Percentiles rank a stretch among this genome's conserved stretches.
Evolutionary conservation across 1,284 basidiomycete genomes (phyloP).

Genomic region (Microbotryum violaceum): DNA sequence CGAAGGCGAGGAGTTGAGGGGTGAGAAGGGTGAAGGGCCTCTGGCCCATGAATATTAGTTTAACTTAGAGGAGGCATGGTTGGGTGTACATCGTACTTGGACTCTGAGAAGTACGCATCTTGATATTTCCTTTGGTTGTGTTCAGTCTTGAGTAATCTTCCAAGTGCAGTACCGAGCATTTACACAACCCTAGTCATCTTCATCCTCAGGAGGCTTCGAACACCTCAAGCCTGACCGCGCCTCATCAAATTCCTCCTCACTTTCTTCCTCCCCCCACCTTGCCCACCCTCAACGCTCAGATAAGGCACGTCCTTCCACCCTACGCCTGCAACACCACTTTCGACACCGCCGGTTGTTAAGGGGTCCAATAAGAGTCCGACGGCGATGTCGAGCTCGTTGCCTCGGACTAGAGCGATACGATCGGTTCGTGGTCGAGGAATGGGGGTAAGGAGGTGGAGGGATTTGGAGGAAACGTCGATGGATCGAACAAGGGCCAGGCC

Average conservation of each 20-base stretch:
- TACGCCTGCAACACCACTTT: conserved; percentile 47
- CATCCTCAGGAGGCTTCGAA: too few relatives aligned
- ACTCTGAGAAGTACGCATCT: too few relatives aligned
- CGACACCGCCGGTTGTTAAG: conserved; percentile 36
- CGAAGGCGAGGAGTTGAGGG: too few relatives aligned
- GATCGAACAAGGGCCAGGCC: conserved; percentile 68
- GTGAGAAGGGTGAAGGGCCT: too few relatives aligned
- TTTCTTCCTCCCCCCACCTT: conserved; percentile 60
- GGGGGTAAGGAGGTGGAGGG: conserved; percentile 68
- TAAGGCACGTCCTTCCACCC: conserved; percentile 64
- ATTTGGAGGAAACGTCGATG: conserved; percentile 18
- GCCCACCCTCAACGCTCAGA: conserved; percentile 60
- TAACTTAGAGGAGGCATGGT: too few relatives aligned
- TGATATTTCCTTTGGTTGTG: too few relatives aligned
- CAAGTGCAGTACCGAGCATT: too few relatives aligned
- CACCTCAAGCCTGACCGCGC: conserved; percentile 43
- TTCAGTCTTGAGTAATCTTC: too few relatives aligned
- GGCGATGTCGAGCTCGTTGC: conserved; percentile 71
- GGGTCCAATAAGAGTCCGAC: conserved; percentile 80
- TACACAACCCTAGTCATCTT: too few relatives aligned
- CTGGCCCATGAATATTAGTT: too few relatives aligned
- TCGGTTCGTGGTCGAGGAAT: conserved; percentile 42
- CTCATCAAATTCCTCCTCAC: conserved; percentile 85
- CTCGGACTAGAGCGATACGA: too few relatives aligned
- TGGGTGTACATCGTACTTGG: too few relatives aligned